phyloP scores from a whole-genome alignment of 2,329 filamentous ascomycete species.

The Fusarium decemcellulare region DNA sequence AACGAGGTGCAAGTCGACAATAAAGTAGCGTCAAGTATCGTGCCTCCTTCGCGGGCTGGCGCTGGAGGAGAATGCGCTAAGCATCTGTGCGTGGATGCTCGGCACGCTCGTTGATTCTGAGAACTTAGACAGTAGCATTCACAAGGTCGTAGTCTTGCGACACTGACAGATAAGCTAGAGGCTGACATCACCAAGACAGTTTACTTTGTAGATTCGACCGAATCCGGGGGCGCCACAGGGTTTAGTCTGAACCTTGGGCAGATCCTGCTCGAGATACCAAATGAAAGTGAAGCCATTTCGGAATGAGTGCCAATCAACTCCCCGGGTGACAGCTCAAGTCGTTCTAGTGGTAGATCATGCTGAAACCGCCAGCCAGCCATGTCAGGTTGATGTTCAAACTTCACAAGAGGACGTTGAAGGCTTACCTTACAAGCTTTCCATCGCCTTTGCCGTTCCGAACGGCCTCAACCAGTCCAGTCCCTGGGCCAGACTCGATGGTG shows the following conservation, averaged over 20 bases:
- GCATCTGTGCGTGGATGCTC: background rate
- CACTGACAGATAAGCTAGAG: slow-evolving; percentile 5
- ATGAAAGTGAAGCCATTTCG: slow-evolving; percentile 14
- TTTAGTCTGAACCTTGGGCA: slow-evolving; percentile 20
- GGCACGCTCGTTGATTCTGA: background rate
- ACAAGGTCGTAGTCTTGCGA: background rate
- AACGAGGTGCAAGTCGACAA: background rate
- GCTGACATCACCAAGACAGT: slow-evolving; percentile 22
- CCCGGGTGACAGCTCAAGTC: background rate
- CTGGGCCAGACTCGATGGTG: slow-evolving; percentile 51
- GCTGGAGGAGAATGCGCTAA: background rate
- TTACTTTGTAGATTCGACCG: background rate
- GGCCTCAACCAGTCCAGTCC: slow-evolving; percentile 16
- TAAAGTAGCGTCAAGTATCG: slow-evolving; percentile 19
- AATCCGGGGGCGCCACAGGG: slow-evolving; percentile 32
- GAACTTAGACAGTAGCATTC: slow-evolving; percentile 13
- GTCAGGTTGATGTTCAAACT: slow-evolving; percentile 3
- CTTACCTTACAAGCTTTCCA: slow-evolving; percentile 52
- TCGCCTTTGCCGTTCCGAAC: slow-evolving; percentile 37
- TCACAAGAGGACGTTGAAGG: slow-evolving; percentile 59
- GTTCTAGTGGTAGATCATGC: background rate
- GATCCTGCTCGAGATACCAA: slow-evolving; percentile 1
- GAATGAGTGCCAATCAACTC: slow-evolving; percentile 16
- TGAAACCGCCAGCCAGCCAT: slow-evolving; percentile 16
- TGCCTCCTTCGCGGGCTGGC: slow-evolving; percentile 10